Evolutionary conservation across 1,139 yeast species (phyloP).

Genomic region (Candida labiduridarum): DNA sequence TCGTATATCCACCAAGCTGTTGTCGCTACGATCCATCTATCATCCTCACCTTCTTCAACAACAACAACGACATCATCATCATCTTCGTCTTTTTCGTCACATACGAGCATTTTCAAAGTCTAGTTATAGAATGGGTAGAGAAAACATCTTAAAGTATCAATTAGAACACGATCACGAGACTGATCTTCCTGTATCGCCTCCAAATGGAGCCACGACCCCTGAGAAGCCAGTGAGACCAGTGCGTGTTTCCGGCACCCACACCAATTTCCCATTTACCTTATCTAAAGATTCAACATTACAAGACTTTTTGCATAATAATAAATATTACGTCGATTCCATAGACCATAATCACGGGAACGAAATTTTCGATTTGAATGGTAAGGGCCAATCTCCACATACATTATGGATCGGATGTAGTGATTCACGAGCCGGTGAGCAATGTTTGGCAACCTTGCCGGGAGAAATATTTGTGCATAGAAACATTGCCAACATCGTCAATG

Average conservation of each 20-base stretch:
- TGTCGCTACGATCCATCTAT: background rate
- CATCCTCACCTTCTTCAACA: background rate
- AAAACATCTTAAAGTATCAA: conserved; percentile 45
- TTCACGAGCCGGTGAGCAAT: conserved; percentile 83
- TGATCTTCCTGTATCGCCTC: conserved; percentile 24
- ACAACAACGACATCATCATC: background rate
- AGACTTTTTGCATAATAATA: conserved; percentile 71
- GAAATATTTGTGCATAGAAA: conserved; percentile 93
- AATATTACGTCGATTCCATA: conserved; percentile 63
- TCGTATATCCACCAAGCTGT: background rate
- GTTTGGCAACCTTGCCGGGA: conserved; percentile 85
- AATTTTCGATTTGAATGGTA: conserved; percentile 68
- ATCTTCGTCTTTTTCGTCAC: background rate
- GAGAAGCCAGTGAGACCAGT: conserved; percentile 6
- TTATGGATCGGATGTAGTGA: conserved; percentile 97
- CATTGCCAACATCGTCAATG: conserved; percentile 79
- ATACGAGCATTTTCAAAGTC: conserved; percentile 4
- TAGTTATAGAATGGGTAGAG: conserved; percentile 41
- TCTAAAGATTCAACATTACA: conserved; percentile 58
- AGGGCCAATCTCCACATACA: conserved; percentile 92
- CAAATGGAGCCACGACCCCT: conserved; percentile 8
- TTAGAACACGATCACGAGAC: conserved; percentile 45
- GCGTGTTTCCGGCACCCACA: conserved; percentile 16
- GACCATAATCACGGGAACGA: conserved; percentile 59
- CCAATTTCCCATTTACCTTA: conserved; percentile 56